Percentiles rank a stretch among this genome's conserved stretches.
Evolutionary conservation across 257 asterid species (phyloP).

Genomic region (Penstemon newberryi): DNA sequence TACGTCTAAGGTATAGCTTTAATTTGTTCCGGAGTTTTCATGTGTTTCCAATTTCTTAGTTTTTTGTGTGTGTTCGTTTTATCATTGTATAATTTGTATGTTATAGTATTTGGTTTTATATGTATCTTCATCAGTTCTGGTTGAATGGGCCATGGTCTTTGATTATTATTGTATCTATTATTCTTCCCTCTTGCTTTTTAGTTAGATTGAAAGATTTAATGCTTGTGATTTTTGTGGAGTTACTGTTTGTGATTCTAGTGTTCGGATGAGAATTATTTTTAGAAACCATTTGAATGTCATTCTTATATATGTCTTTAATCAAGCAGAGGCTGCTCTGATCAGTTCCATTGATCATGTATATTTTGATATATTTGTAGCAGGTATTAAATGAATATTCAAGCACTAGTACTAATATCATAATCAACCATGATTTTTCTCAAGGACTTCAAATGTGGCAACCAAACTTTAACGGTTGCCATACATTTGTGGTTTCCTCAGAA

Average conservation of each 20-base stretch:
- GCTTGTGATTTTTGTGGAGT: no score
- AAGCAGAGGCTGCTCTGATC: slow-evolving; percentile 6
- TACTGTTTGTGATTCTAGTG: no score
- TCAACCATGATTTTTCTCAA: slow-evolving; percentile 70
- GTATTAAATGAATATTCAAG: slow-evolving; percentile 29
- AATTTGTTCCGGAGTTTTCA: no score
- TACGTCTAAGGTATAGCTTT: slow-evolving; percentile 16
- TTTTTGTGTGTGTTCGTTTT: no score
- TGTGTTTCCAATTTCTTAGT: no score
- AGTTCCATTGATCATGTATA: background rate
- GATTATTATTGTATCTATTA: slow-evolving; percentile 1
- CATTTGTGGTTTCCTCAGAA: slow-evolving; percentile 48
- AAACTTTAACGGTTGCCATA: slow-evolving; percentile 52
- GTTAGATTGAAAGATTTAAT: no score
- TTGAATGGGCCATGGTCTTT: no score
- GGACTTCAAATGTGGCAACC: slow-evolving; percentile 77
- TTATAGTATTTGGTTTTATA: no score
- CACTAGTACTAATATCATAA: slow-evolving; percentile 50
- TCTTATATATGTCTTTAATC: background rate
- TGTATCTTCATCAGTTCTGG: no score
- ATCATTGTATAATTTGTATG: no score
- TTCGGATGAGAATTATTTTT: no score
- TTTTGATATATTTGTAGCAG: slow-evolving; percentile 36
- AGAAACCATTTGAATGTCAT: no score
- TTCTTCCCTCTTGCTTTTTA: background rate